Base-by-base conservation (phyloP, 1,284 basidiomycete species). In the Cryptococcus jaspeensis region DNA sequence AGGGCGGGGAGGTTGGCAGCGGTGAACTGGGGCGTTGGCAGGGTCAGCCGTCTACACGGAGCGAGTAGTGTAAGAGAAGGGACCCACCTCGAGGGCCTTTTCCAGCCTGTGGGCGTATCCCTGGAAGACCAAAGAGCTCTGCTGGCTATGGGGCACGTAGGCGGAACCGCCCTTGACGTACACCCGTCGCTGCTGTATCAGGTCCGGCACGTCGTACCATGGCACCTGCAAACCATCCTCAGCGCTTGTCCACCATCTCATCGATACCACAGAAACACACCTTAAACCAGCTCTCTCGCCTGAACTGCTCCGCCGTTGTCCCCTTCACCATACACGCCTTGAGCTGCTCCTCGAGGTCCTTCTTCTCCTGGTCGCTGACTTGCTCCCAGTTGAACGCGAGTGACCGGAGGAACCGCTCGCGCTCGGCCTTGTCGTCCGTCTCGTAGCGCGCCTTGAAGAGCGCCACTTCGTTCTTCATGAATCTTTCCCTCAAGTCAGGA, bases 171-270 rank as follows among this genome's bases (percentile, higher is more conserved):
- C 82, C 58, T 82, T 83, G 44, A 99, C 80, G 60, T 89, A 86
- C 1, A 98, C 91, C 52, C 82, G 83, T n/a, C 96, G 82, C 70
- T 84, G 86, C 63, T 89, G 89, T 7, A 99, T 87, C 4, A 99
- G 83, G 73, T 98, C 93, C 2, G 92, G 90, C 2, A 99, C 95
- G 52, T 87, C 85, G 5, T 88, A 92, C 96, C 96, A 99, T 20
- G 80, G 80, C 3, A 84, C 82, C 79, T 81, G 55, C 13, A 8
- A 25, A 23, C 16, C 47, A 53, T 20, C 45, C 3, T 35, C 22
- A 48, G 46, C 43, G 50, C 47, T 39, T 37, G 36, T n/a, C 13
- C 48, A 46, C n/a, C 37, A 20, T 18, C 28, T n/a, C 1, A 54
- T 39, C 35, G 35, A 20, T 41, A 55, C 20, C 2, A 16, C 20